phyloP scores from a whole-genome alignment of 306 rosid species.

The Rosa rugosa region DNA sequence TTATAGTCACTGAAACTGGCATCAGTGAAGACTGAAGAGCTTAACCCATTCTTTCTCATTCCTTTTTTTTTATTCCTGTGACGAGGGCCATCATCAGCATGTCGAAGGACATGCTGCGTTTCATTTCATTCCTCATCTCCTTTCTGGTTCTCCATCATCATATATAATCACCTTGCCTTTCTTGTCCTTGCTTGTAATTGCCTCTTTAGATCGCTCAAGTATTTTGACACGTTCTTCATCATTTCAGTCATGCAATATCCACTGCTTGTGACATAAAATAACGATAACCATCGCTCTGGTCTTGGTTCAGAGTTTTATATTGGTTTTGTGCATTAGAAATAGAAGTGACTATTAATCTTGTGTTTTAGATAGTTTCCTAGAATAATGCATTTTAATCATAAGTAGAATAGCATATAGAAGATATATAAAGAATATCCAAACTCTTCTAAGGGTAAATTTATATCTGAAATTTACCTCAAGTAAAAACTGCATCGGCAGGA shows the following conservation, averaged over 20 bases:
- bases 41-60: conserved; percentile 36
- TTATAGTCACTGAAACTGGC: conserved; percentile 36
- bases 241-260: conserved; percentile 47
- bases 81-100: conserved; percentile 21
- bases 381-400: too few relatives aligned
- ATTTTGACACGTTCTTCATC: conserved; percentile 44
- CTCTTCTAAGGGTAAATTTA: too few relatives aligned
- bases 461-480: conserved; percentile 36
- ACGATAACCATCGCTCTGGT: background rate
- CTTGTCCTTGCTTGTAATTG: too few relatives aligned
- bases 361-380: too few relatives aligned
- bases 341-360: too few relatives aligned
- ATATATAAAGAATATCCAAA: too few relatives aligned
- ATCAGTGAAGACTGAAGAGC: conserved; percentile 21
- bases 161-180: conserved; percentile 41
- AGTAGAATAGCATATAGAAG: too few relatives aligned
- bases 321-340: too few relatives aligned
- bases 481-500: conserved; percentile 35
- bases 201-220: conserved; percentile 44
- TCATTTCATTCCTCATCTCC: conserved; percentile 25
- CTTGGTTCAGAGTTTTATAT: too few relatives aligned
- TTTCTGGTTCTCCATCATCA: conserved; percentile 28
- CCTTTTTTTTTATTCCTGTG: conserved; percentile 35
- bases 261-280: conserved; percentile 16
- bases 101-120: conserved; percentile 32